These are phyloP conservation scores for Aspergillus bertholletiae DNA, from an alignment of 495 filamentous ascomycete genomes.

Conservation along the genomic window DNA sequence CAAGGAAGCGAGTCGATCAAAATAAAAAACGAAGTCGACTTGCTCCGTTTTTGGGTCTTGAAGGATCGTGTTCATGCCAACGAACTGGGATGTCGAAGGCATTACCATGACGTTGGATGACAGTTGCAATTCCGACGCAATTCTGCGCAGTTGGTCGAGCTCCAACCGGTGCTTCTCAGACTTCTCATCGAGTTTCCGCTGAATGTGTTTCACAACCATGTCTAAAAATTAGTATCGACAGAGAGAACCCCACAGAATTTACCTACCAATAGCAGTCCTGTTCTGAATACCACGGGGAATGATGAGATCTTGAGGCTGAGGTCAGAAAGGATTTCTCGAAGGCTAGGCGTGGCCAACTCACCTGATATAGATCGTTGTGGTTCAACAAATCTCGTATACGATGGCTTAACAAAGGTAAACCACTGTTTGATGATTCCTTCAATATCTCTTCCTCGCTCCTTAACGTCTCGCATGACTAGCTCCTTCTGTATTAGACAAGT, in stretches of 20 bases:
- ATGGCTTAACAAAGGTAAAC: slow-evolving; percentile 94
- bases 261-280: slow-evolving; percentile 78
- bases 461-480: slow-evolving; percentile 80
- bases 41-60: slow-evolving; percentile 73
- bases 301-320: slow-evolving; percentile 67
- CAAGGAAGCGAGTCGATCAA: slow-evolving; percentile 79
- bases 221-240: slow-evolving; percentile 36
- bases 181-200: slow-evolving; percentile 78
- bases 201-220: slow-evolving; percentile 89
- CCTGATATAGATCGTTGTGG: slow-evolving; percentile 81
- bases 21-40: slow-evolving; percentile 96
- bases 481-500: slow-evolving; percentile 13
- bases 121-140: slow-evolving; percentile 65
- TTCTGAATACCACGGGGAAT: slow-evolving; percentile 94
- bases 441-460: slow-evolving; percentile 78
- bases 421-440: slow-evolving; percentile 98
- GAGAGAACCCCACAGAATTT: background rate
- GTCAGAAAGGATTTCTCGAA: slow-evolving; percentile 11
- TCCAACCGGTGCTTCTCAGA: slow-evolving; percentile 76
- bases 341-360: slow-evolving; percentile 17
- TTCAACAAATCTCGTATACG: slow-evolving; percentile 84
- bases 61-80: slow-evolving; percentile 86
- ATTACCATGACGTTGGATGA: slow-evolving; percentile 70
- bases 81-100: slow-evolving; percentile 69
- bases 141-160: slow-evolving; percentile 66